Base-by-base conservation (phyloP, 2,329 filamentous ascomycete genomes). In the Colletotrichum kahawae region DNA sequence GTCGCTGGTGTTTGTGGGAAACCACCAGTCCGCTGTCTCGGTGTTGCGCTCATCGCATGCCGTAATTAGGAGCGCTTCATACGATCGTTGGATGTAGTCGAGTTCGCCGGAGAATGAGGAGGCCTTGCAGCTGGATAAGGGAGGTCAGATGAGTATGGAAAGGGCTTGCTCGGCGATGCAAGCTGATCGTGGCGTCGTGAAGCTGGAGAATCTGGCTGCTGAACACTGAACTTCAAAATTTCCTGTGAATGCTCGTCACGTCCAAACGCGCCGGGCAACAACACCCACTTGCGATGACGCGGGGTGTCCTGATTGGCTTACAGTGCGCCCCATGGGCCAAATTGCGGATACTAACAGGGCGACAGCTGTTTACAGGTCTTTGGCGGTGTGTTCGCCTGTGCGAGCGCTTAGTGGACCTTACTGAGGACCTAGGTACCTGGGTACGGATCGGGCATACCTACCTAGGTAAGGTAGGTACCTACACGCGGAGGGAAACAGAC, bases 31-130 rank as follows among this genome's bases (percentile, higher is more conserved):
- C 93, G 92, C 87, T 95, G 89, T 87, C 93, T 93, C 86, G 93
- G 95, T 88, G 94, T 97, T 85, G 89, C 90, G 91, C 92, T 95
- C 95, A 96, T 96, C 86, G 92, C 92, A 93, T 93, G 85, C 85
- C 87, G 87, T 82, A 81, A 80, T 81, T 77, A 76, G 36, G 77
- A 62, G 33, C 31, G 65, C 70, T 67, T 73, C 73, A 75, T 75
- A 72, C 43, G 77, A 43, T 71, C 59, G 54, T 43, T 14, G 18
- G 34, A 27, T 18, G 13, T 38, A 14, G 34, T n/a, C 18, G 6
- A n/a, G 4, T 24, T 48, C 59, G 54, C 51, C 34, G 18, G 38
- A 16, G 43, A 14, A 13, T 31, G 16, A 12, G n/a, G 21, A 27
- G 36, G 59, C 14, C 24, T 59, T 36, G 24, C 43, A 51, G 27